These are phyloP conservation scores for Ophiostoma quercus DNA, from an alignment of 2,329 filamentous ascomycete species.

Conservation along the genomic window DNA sequence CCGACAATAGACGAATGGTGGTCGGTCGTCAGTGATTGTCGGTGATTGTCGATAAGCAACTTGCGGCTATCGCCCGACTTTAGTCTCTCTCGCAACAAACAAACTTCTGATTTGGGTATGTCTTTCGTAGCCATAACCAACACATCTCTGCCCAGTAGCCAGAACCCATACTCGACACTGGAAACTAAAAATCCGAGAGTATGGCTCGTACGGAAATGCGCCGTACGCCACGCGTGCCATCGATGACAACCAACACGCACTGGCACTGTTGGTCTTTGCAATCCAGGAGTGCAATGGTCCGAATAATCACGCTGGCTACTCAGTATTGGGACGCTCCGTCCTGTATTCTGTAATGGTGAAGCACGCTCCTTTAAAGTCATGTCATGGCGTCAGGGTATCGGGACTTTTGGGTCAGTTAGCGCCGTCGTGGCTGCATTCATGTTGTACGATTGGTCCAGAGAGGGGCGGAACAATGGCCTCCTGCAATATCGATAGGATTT, in stretches of 20 bases:
- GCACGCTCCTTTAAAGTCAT: neutral
- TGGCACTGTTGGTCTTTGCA: neutral
- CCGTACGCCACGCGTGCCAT: neutral
- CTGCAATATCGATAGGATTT: neutral
- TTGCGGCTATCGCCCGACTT: neutral
- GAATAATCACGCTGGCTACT: neutral
- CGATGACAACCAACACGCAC: neutral
- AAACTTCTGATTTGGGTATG: neutral
- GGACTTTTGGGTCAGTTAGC: neutral
- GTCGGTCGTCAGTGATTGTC: no score
- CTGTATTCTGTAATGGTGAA: neutral
- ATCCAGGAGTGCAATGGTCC: neutral
- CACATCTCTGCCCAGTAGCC: no score
- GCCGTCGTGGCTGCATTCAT: neutral
- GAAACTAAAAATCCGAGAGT: neutral
- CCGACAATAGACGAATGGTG: neutral
- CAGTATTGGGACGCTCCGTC: neutral
- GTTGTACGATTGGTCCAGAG: neutral
- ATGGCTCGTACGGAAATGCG: neutral
- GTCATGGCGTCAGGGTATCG: neutral
- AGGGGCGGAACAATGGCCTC: neutral
- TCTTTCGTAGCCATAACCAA: neutral
- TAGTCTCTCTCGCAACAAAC: neutral
- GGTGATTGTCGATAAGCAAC: neutral
- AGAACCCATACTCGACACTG: neutral